A percentile compares a stretch with the other conserved stretches of the same genome.
These are phyloP conservation scores for Lunasporangiospora selenospora DNA, from an alignment of 192 early-diverging fungal species.

Conservation along the genomic window DNA sequence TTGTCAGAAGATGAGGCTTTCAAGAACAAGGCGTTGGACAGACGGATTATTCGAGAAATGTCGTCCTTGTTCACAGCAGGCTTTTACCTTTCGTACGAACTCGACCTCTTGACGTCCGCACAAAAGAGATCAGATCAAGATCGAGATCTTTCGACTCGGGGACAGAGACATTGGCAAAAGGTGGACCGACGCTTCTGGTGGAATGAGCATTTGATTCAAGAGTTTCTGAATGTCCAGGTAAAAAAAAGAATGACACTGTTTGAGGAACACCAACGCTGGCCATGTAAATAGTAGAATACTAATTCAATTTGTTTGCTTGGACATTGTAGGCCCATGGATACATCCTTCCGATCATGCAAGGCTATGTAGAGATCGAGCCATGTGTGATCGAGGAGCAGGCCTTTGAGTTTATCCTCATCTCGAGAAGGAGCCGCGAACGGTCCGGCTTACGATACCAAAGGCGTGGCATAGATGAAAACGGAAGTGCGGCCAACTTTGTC, in stretches of 20 bases:
- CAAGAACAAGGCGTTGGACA: constrained; percentile 49
- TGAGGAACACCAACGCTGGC: background rate
- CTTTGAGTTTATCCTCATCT: constrained; percentile 73
- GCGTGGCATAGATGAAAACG: constrained; percentile 86
- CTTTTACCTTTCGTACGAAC: constrained; percentile 57
- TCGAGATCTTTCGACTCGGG: background rate
- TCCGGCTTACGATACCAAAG: constrained; percentile 85
- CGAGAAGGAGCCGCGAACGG: constrained; percentile 66
- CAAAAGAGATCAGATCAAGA: constrained; percentile 9
- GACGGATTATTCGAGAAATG: constrained; percentile 55
- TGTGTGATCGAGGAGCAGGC: constrained; percentile 65
- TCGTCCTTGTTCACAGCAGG: constrained; percentile 52
- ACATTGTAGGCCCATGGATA: constrained; percentile 53
- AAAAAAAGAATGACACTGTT: background rate
- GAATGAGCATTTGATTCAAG: constrained; percentile 59
- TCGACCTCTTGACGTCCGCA: constrained; percentile 23
- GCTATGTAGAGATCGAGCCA: constrained; percentile 67
- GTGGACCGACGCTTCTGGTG: constrained; percentile 63
- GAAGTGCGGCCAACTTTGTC: constrained; percentile 94
- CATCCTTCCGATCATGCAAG: constrained; percentile 72
- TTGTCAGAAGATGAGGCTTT: constrained; percentile 18
- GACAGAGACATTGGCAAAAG: constrained; percentile 41
- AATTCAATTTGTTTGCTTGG: background rate
- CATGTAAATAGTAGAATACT: background rate
- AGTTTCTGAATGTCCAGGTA: constrained; percentile 55